phyloP scores from a whole-genome alignment of 2,329 filamentous ascomycete species.

The Penicillium sp. region DNA sequence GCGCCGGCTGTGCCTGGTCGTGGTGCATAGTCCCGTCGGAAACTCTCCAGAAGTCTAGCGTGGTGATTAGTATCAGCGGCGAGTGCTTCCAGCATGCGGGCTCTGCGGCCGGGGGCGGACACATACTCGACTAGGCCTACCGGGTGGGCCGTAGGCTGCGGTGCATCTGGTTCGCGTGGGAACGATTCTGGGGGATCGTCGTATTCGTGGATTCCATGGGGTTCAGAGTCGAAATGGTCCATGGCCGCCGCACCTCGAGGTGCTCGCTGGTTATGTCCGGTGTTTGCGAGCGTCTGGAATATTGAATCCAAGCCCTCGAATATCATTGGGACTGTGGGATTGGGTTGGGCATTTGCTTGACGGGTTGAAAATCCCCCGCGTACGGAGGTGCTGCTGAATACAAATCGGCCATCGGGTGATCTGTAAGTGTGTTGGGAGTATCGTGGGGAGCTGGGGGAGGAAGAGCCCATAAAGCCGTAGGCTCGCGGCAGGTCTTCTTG shows the following conservation, averaged over 20 bases:
- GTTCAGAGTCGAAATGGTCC: slow-evolving; percentile 9
- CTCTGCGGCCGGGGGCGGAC: not conserved
- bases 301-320: slow-evolving; percentile 46
- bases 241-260: slow-evolving; percentile 1
- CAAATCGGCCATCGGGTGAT: slow-evolving; percentile 49
- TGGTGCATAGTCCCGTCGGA: slow-evolving; percentile 21
- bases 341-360: slow-evolving; percentile 15
- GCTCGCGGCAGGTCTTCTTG: slow-evolving; percentile 32
- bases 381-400: slow-evolving; percentile 37
- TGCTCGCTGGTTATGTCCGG: slow-evolving; percentile 22
- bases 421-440: slow-evolving; percentile 41
- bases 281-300: slow-evolving; percentile 46
- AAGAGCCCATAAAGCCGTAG: not conserved
- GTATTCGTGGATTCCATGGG: slow-evolving; percentile 5
- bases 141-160: slow-evolving; percentile 49
- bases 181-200: slow-evolving; percentile 36
- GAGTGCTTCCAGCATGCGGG: not conserved
- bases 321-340: slow-evolving; percentile 30
- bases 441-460: slow-evolving; percentile 18
- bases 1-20: slow-evolving; percentile 11
- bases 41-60: slow-evolving; percentile 29
- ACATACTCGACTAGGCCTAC: slow-evolving; percentile 51
- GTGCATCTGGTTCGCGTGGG: slow-evolving; percentile 53
- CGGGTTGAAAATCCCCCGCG: slow-evolving; percentile 20
- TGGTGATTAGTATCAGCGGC: slow-evolving; percentile 6